Evolutionary conservation across 176 grass and related monocot species (phyloP), one percentile per base, ranked within the genome.

Genomic region (Triticum urartu): DNA sequence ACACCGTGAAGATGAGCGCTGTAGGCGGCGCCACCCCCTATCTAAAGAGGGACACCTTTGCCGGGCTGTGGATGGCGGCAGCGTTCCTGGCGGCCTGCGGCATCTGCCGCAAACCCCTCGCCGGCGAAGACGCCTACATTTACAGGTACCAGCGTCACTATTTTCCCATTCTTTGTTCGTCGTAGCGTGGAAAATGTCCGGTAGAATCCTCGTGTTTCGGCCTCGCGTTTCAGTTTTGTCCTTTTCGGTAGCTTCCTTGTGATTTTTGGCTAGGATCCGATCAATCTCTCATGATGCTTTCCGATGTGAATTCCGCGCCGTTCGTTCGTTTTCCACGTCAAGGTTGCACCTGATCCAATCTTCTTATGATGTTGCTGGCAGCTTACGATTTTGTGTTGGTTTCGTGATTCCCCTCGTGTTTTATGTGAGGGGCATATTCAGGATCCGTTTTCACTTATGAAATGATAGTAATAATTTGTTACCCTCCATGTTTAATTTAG

Each of bases 51-150:
- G 68, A 84, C 83, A 34, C 62, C 1, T 63, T 84, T 18, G 13
- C 39, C 7, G 4, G 36, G 0, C 18, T 66, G n/a, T 21, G 5
- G 54, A 60, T 88, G 82, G 50, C 86, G 17, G 92, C 90, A 6
- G 75, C 90, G 13, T 98, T 98, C 81, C 63, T 95, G 21, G 91
- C 52, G 86, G 88, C 84, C 32, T 98, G 96, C 67, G 86, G 85
- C 69, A 74, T 95, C 26, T 98, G 96, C 85, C 68, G 89, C 59
- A 81, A 83, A 4, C 45, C 62, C 76, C 96, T 98, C 75, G 90
- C 88, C 1, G 93, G 86, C 81, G 85, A 85, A 1, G 93, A 98
- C 84, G 92, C 81, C 54, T 98, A 83, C 82, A 98, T 98, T 36
- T 95, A 98, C 48, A 98, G 92, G 96, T 93, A 70, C 34, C 10